These are phyloP conservation scores for Penicillium alfredii DNA, from an alignment of 495 filamentous ascomycete species.

Conservation along the genomic window DNA sequence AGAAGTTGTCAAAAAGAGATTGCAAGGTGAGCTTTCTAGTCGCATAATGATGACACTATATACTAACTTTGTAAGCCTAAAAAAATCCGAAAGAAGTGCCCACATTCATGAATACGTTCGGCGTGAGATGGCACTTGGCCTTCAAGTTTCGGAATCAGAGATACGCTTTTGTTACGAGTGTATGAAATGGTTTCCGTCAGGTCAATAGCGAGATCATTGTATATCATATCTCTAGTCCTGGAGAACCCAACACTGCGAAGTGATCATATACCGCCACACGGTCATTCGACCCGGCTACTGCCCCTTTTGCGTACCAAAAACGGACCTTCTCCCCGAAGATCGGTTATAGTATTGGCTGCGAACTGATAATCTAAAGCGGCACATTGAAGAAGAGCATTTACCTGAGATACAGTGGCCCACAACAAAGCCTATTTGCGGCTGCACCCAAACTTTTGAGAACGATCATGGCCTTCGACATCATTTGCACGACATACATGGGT, in stretches of 20 bases:
- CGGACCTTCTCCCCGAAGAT: slow-evolving; percentile 6
- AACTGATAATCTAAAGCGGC: slow-evolving; percentile 14
- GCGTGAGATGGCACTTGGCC: slow-evolving; percentile 4
- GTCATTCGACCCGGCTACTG: slow-evolving; percentile 13
- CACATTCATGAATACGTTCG: slow-evolving; percentile 14
- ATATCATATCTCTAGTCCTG: slow-evolving; percentile 11
- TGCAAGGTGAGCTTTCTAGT: slow-evolving; percentile 10
- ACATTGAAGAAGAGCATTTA: slow-evolving; percentile 18
- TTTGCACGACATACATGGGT: slow-evolving; percentile 9
- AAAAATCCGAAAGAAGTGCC: slow-evolving; percentile 14
- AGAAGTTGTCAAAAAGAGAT: slow-evolving; percentile 10
- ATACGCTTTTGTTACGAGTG: slow-evolving; percentile 19
- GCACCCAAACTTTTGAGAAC: slow-evolving; percentile 8
- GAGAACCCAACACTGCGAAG: slow-evolving; percentile 14
- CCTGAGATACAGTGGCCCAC: not conserved
- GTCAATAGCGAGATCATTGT: slow-evolving; percentile 12
- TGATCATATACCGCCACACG: slow-evolving; percentile 16
- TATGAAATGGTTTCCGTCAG: slow-evolving; percentile 10
- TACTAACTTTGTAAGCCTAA: slow-evolving; percentile 14
- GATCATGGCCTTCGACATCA: slow-evolving; percentile 15
- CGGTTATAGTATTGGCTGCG: slow-evolving; percentile 11
- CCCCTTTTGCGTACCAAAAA: slow-evolving; percentile 4
- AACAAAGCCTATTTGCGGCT: slow-evolving; percentile 9
- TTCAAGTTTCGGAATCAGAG: slow-evolving; percentile 8
- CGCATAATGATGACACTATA: too few relatives aligned